Base-by-base conservation (phyloP, 2,329 filamentous ascomycete species). In the Pseudogymnoascus sp. region DNA sequence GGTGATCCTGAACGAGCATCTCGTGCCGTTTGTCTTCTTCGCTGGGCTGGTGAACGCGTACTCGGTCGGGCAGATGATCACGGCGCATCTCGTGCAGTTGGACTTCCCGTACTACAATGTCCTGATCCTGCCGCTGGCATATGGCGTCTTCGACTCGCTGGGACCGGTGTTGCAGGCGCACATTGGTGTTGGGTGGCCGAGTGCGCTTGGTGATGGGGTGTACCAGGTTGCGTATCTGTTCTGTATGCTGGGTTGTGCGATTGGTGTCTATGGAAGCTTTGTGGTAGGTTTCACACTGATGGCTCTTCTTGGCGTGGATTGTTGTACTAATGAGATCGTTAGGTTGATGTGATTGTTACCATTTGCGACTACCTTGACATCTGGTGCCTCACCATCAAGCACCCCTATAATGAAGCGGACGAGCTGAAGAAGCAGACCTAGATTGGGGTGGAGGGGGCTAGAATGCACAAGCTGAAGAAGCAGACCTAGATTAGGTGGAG, bases 291-390 rank as follows among this genome's bases (percentile, higher is more conserved):
- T 62, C 33, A 15, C 26, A 40, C 26, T 15, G 29, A 21, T 46
- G 11, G 17, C 29, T 23, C 33, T 35, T 23, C 33, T 62, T 13
- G 7, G 29, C 17, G 19, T 5, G 6, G 56, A 15, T 21, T 21
- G 35, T 19, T 61, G 4, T 61, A 11, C 67, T 66, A 31, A 64
- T 10, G 5, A 26, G 9, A 15, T 21, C n/a, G 44, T 21, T 63
- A 82, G 80, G 76, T 96, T 33, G 95, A 97, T 74, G 93, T 97
- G 63, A 97, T 99, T 68, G 91, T 95, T 65, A 96, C 91, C 31
- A 97, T 99, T 70, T 99, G 95, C 77, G 95, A 99, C 75, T 96
- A 96, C 75, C 82, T 97, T 65, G 95, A 99, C 74, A 99, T 99
- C 69, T 97, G 92, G 91, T 99, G 95, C 74, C 80, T 99, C 74